These are phyloP conservation scores for Lactarius sanguifluus DNA, from an alignment of 768 basidiomycete species.

Conservation along the genomic window DNA sequence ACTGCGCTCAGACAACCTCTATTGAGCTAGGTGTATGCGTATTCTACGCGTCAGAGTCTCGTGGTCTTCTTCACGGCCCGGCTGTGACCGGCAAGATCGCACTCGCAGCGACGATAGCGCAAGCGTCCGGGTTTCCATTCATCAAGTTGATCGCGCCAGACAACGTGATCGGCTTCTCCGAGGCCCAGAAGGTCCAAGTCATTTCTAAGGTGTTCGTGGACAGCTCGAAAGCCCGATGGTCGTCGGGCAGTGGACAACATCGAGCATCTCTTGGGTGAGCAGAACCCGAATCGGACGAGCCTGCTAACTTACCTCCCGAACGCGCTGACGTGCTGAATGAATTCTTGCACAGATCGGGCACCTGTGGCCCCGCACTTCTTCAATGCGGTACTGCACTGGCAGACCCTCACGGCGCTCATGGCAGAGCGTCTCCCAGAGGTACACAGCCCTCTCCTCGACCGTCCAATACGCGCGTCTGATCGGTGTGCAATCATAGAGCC, in stretches of 20 bases:
- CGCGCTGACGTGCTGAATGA: neutral
- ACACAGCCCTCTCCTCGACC: slow-evolving; percentile 21
- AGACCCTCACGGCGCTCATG: slow-evolving; percentile 84
- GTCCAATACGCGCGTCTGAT: neutral
- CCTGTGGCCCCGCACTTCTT: slow-evolving; percentile 95
- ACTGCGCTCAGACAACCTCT: slow-evolving; percentile 78
- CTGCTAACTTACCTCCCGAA: neutral
- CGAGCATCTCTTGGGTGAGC: slow-evolving; percentile 85
- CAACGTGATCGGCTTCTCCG: slow-evolving; percentile 95
- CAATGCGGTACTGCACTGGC: slow-evolving; percentile 87
- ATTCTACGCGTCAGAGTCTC: slow-evolving; percentile 75
- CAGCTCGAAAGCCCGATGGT: slow-evolving; percentile 96
- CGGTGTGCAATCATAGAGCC: slow-evolving; percentile 47
- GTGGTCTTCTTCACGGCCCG: slow-evolving; percentile 69
- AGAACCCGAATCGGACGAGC: neutral
- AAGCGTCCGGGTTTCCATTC: slow-evolving; percentile 93
- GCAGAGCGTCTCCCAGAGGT: slow-evolving; percentile 92
- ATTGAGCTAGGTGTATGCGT: slow-evolving; percentile 91
- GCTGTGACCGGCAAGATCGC: slow-evolving; percentile 96
- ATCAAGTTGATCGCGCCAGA: slow-evolving; percentile 94
- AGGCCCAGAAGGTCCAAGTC: slow-evolving; percentile 84
- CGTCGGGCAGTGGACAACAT: slow-evolving; percentile 91
- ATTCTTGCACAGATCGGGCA: slow-evolving; percentile 72
- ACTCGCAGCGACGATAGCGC: slow-evolving; percentile 89
- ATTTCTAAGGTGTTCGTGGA: slow-evolving; percentile 93